Evolutionary conservation across 148 eudicot genomes (phyloP).

Genomic region (Camellia japonica): DNA sequence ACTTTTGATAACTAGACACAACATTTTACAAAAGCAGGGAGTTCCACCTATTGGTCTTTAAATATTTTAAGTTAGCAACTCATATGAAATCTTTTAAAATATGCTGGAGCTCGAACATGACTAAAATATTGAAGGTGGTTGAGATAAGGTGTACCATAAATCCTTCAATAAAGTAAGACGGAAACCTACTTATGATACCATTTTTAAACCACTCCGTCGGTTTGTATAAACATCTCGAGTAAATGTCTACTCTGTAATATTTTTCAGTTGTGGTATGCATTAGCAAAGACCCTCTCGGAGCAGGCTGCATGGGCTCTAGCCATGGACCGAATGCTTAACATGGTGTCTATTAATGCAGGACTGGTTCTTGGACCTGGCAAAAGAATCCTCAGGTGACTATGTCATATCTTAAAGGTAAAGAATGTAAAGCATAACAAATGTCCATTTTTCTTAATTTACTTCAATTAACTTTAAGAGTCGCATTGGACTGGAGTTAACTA

Average conservation of each 20-base stretch:
- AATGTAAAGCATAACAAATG: no score
- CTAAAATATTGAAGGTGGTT: not conserved
- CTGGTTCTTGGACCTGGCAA: conserved; percentile 31
- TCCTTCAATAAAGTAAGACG: no score
- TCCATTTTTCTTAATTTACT: not conserved
- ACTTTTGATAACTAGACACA: no score
- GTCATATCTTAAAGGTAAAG: conserved; percentile 35
- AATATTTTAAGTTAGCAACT: no score
- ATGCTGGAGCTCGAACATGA: not conserved
- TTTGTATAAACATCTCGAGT: no score
- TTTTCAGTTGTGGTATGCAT: conserved; percentile 35
- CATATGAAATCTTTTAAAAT: no score
- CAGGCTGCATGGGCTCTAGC: conserved; percentile 47
- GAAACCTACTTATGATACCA: not conserved
- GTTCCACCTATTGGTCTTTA: no score
- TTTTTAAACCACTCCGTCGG: not conserved
- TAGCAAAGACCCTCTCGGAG: conserved; percentile 38
- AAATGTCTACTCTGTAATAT: not conserved
- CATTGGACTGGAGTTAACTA: no score
- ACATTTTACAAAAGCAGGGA: no score
- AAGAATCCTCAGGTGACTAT: conserved; percentile 30
- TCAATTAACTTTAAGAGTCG: not conserved
- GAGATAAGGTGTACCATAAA: no score
- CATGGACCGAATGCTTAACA: conserved; percentile 37
- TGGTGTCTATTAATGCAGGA: conserved; percentile 37